A percentile compares a stretch with the other conserved stretches of the same genome.
phyloP scores from a whole-genome alignment of 2,329 filamentous ascomycete genomes.

The Neopestalotiopsis sp. region DNA sequence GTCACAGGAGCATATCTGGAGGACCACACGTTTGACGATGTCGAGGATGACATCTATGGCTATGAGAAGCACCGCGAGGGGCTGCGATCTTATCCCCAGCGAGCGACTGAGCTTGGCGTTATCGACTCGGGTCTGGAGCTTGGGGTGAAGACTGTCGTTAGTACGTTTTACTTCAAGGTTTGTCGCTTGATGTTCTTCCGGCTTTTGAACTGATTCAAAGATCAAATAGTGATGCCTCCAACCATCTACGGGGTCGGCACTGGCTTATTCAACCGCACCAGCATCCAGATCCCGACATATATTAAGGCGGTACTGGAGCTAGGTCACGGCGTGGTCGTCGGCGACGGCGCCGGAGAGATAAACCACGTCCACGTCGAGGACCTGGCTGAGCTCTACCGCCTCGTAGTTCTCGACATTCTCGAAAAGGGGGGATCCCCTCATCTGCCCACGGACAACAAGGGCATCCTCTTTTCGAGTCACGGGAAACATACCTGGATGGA shows the following conservation, averaged over 20 bases:
- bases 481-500: conserved; percentile 46
- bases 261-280: conserved; percentile 46
- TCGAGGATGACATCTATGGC: conserved; percentile 47
- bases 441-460: conserved; percentile 42
- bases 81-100: conserved; percentile 45
- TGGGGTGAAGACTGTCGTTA: conserved; percentile 49
- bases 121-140: conserved; percentile 43
- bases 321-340: conserved; percentile 39
- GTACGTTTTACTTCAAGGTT: not conserved
- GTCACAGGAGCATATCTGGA: conserved; percentile 32
- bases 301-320: conserved; percentile 23
- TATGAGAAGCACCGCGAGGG: conserved; percentile 45
- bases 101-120: conserved; percentile 50
- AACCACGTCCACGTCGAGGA: conserved; percentile 53
- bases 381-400: conserved; percentile 46
- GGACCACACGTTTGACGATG: conserved; percentile 43
- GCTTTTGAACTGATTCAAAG: not conserved
- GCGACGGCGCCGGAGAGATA: conserved; percentile 41
- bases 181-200: not conserved
- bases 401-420: conserved; percentile 41
- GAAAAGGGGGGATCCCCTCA: conserved; percentile 28
- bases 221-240: conserved; percentile 35
- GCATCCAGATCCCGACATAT: conserved; percentile 43
- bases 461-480: conserved; percentile 48
- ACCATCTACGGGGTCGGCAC: conserved; percentile 52